Percentiles rank a stretch among this genome's conserved stretches.
phyloP scores from a whole-genome alignment of 352 stramenopile species.

The Pythium phragmitis region DNA sequence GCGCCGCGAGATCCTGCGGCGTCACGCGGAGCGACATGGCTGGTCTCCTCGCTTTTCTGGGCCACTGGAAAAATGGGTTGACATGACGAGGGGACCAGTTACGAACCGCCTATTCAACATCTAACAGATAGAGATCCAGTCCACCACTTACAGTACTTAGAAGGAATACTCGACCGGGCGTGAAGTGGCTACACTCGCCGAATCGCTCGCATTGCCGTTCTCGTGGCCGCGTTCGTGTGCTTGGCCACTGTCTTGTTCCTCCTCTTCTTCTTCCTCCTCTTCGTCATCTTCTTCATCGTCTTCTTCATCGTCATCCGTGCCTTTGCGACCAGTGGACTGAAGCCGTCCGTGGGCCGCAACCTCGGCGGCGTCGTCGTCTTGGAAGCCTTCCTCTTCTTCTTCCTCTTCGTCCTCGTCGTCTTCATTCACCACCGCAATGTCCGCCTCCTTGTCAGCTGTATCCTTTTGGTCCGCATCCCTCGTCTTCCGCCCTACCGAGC shows the following conservation, averaged over 20 bases:
- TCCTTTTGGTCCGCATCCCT: background rate
- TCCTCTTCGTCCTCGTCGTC: slow-evolving; percentile 24
- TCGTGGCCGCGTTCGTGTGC: slow-evolving; percentile 34
- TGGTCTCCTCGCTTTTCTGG: background rate
- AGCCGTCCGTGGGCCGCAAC: slow-evolving; percentile 26
- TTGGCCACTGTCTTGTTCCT: slow-evolving; percentile 4
- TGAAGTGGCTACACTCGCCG: slow-evolving; percentile 10
- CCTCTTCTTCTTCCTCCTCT: slow-evolving; percentile 41
- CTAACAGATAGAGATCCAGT: background rate
- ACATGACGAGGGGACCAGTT: slow-evolving; percentile 6
- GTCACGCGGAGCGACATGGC: slow-evolving; percentile 39
- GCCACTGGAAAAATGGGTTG: slow-evolving; percentile 18
- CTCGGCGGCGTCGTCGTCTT: slow-evolving; percentile 28
- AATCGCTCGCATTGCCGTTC: slow-evolving; percentile 23
- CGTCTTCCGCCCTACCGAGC: background rate
- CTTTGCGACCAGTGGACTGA: background rate
- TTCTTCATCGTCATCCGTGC: slow-evolving; percentile 21
- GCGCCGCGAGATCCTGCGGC: slow-evolving; percentile 43
- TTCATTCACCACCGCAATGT: slow-evolving; percentile 9
- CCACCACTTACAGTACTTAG: slow-evolving; percentile 20
- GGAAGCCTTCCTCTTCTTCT: slow-evolving; percentile 18
- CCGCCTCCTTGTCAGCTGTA: background rate
- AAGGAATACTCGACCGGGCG: slow-evolving; percentile 29
- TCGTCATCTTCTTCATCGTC: slow-evolving; percentile 36
- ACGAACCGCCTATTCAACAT: slow-evolving; percentile 16